phyloP scores from a whole-genome alignment of 2,329 filamentous ascomycete genomes.

The Aspergillus udagawae region DNA sequence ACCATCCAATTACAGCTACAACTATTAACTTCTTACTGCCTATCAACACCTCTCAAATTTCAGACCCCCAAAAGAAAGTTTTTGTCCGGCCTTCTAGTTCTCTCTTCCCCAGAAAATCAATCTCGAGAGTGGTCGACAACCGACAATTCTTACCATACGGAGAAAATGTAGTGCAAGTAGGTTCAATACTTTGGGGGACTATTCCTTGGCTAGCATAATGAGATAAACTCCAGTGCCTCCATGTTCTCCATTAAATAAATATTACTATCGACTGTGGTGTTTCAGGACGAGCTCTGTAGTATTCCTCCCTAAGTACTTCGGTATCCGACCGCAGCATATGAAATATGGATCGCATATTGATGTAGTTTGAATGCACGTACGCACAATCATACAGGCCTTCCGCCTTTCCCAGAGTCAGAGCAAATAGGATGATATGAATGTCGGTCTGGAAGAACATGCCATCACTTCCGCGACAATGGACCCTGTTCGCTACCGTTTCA shows the following conservation, averaged over 20 bases:
- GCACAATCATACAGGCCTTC: neutral
- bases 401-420: neutral
- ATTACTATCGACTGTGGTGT: neutral
- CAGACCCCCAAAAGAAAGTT: neutral
- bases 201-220: neutral
- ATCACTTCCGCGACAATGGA: slow-evolving; percentile 8
- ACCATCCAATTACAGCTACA: neutral
- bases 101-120: neutral
- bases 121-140: neutral
- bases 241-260: neutral
- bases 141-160: neutral
- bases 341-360: neutral
- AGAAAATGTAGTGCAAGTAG: neutral
- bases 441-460: slow-evolving; percentile 12
- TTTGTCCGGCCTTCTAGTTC: neutral
- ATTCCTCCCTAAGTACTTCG: neutral
- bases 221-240: neutral
- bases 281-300: neutral
- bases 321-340: neutral
- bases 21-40: neutral
- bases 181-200: neutral
- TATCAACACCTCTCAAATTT: neutral
- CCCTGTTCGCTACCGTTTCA: slow-evolving; percentile 13
- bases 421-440: neutral
- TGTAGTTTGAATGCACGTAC: neutral